Evolutionary conservation across 1,284 basidiomycete genomes (phyloP).

Genomic region (Tilletia caries): DNA sequence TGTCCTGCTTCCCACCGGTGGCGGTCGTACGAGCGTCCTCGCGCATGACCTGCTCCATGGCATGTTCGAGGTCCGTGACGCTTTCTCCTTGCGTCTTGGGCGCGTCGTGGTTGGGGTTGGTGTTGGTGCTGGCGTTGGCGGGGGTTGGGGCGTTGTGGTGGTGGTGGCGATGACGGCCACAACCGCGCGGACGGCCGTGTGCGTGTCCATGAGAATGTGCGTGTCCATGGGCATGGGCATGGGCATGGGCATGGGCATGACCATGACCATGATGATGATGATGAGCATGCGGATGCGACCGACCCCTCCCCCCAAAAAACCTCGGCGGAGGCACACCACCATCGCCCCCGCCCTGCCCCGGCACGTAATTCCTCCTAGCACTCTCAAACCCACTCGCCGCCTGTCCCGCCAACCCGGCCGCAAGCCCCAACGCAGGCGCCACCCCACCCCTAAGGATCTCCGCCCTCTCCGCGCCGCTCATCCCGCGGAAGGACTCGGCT

Average conservation of each 20-base stretch:
- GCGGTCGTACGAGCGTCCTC: neutral
- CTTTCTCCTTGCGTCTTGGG: neutral
- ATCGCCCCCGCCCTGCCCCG: too few species aligned
- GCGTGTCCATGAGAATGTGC: neutral
- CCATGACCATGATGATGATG: conserved; percentile 1
- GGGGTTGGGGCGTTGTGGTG: neutral
- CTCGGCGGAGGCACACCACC: too few species aligned
- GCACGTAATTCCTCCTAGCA: too few species aligned
- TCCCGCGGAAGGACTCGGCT: too few species aligned
- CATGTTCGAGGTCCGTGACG: neutral
- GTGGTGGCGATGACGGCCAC: neutral
- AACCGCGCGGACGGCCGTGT: neutral
- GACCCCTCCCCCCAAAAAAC: too few species aligned
- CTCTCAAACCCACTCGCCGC: too few species aligned
- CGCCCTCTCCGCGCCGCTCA: too few species aligned
- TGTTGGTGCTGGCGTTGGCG: neutral
- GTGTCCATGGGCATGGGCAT: neutral
- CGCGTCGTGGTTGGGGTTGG: neutral
- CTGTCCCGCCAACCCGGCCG: too few species aligned
- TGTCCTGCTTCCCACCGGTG: neutral
- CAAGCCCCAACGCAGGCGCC: too few species aligned
- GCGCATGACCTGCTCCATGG: conserved; percentile 5
- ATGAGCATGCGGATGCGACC: too few species aligned
- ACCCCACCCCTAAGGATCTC: too few species aligned
- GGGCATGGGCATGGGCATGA: neutral